phyloP scores from a whole-genome alignment of 2,329 filamentous ascomycete species.

The Xylariaceae sp. region DNA sequence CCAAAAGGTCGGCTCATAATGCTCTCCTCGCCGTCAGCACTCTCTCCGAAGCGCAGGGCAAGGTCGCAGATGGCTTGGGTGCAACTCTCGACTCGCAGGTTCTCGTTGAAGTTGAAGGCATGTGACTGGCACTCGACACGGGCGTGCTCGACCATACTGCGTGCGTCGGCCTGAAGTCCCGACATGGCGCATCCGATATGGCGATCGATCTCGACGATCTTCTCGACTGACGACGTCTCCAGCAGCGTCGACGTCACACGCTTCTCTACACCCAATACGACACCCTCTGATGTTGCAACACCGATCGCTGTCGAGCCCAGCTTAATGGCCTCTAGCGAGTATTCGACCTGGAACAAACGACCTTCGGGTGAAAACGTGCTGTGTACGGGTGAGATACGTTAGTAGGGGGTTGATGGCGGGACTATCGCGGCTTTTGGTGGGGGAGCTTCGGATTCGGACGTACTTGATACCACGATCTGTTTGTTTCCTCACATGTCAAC shows the following conservation, averaged over 20 bases:
- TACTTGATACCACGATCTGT: constrained; percentile 98
- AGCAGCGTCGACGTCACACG: constrained; percentile 96
- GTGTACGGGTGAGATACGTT: constrained; percentile 18
- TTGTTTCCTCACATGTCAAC: constrained; percentile 41
- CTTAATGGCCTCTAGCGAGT: constrained; percentile 99
- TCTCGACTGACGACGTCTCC: constrained; percentile 96
- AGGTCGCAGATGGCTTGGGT: constrained; percentile 98
- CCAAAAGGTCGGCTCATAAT: constrained; percentile 98
- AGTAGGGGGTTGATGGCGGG: not conserved
- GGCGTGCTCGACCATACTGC: constrained; percentile 97
- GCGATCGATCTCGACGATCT: constrained; percentile 98
- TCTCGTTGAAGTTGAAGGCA: constrained; percentile 96
- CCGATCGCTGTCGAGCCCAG: constrained; percentile 97
- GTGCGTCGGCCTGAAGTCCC: constrained; percentile 92
- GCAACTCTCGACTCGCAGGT: constrained; percentile 91
- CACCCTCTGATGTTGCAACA: constrained; percentile 89
- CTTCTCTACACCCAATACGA: constrained; percentile 97
- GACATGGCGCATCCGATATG: constrained; percentile 99
- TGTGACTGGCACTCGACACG: constrained; percentile 97
- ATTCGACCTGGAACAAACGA: constrained; percentile 99
- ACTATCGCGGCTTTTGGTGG: constrained; percentile 7
- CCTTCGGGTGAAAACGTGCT: constrained; percentile 99
- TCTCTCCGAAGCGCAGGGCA: constrained; percentile 92
- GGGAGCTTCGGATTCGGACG: constrained; percentile 31
- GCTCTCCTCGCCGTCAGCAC: constrained; percentile 94